Base-by-base conservation (phyloP, 2,329 filamentous ascomycete species). In the Xylaria digitata region DNA sequence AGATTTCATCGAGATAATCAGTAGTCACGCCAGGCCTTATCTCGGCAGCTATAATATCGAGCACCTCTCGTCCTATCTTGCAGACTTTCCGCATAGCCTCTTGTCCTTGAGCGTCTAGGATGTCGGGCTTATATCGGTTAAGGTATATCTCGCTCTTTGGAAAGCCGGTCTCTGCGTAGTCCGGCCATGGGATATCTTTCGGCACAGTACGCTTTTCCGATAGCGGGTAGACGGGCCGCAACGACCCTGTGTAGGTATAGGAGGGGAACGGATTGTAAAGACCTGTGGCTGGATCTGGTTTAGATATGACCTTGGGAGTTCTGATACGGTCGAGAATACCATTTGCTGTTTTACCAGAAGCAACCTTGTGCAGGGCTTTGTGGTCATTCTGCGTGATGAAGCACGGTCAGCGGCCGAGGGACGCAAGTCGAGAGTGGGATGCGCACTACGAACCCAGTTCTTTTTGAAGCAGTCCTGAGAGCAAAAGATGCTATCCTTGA, bases 391-490 rank as follows among this genome's bases (percentile, higher is more conserved):
- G 75, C 3, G 32, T 21, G 11, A 46, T 11, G 49, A 26, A 26
- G 21, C 26, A 48, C 49, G 23, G 57, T 58, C 21, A 63, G 63
- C 21, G 30, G 63, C 68, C 68, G 55, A n/a, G 34, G 57, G 74
- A 42, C 42, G 32, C 46, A 30, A 13, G 9, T 21, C 15, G 7
- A 45, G 26, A 3, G 56, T 11, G n/a, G 23, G 43, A 55, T 34
- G 21, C n/a, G 52, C 30, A 57, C 26, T 70, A 73, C 88, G 75
- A 89, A 98, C 96, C 96, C 96, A 99, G 84, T 94, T 99, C 80
- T 90, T 91, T 86, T 97, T 98, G 83, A 99, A 99, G 85, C 96
- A 99, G 75, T 98, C 96, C 80, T 99, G 96, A 32, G 94, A 94
- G 84, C 96, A 99, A 83, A 98, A 99, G 82, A 90, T 97, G 83